Percentiles rank a stretch among this genome's conserved stretches.
phyloP scores from a whole-genome alignment of 495 filamentous ascomycete genomes.

The Podospora conica region DNA sequence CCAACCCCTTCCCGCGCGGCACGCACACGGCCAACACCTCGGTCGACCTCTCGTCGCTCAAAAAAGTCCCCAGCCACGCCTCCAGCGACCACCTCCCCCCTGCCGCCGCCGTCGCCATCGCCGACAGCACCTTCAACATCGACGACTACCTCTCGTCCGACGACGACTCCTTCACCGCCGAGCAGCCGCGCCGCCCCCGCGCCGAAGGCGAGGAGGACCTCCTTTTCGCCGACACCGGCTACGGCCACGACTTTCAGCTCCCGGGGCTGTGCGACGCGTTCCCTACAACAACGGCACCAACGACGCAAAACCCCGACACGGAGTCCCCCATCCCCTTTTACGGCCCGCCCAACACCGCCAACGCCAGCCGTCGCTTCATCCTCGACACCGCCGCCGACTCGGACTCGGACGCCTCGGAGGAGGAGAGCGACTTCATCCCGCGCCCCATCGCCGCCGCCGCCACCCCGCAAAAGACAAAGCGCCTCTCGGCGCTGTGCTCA shows the following conservation, averaged over 20 bases:
- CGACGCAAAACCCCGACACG: not conserved
- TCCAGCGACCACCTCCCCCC: slow-evolving; percentile 9
- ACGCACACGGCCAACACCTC: slow-evolving; percentile 39
- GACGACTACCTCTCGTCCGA: slow-evolving; percentile 37
- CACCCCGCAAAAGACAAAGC: slow-evolving; percentile 4
- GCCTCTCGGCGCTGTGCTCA: slow-evolving; percentile 8
- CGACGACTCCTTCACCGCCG: slow-evolving; percentile 28
- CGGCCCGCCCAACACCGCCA: not conserved
- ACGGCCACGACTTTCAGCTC: slow-evolving; percentile 30
- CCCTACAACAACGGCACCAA: not conserved
- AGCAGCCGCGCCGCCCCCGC: slow-evolving; percentile 16
- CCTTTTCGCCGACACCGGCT: slow-evolving; percentile 36
- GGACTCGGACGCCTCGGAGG: no score
- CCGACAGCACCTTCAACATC: slow-evolving; percentile 25
- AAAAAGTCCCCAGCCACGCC: slow-evolving; percentile 14
- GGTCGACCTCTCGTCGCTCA: slow-evolving; percentile 28
- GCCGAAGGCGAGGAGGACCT: slow-evolving; percentile 40
- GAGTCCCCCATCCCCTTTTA: not conserved
- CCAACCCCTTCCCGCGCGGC: slow-evolving; percentile 33
- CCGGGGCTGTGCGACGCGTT: slow-evolving; percentile 31
- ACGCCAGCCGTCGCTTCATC: slow-evolving; percentile 13
- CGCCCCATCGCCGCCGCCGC: not conserved
- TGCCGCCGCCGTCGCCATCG: not conserved
- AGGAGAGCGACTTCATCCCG: not conserved
- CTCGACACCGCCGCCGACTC: slow-evolving; percentile 17